A percentile compares a stretch with the other conserved stretches of the same genome.
Evolutionary conservation across 805 yeast species (phyloP).

Genomic region (Pichia kluyveri): DNA sequence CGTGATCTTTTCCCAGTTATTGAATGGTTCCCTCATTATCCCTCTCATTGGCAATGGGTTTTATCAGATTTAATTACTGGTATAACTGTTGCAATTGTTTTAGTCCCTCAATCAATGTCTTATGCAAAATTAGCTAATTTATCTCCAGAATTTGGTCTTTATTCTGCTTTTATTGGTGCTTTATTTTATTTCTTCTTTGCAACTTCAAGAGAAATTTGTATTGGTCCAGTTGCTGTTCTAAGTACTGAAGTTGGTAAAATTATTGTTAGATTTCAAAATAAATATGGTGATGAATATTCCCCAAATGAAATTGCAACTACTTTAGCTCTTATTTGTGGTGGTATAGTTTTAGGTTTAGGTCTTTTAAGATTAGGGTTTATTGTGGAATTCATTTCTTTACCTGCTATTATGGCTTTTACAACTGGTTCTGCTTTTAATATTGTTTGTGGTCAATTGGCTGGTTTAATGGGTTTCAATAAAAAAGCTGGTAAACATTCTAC

Average conservation of each 20-base stretch:
- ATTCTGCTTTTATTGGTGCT: constrained; percentile 88
- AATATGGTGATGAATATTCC: constrained; percentile 29
- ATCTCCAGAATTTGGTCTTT: constrained; percentile 76
- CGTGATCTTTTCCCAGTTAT: constrained; percentile 68
- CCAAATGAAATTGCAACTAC: constrained; percentile 76
- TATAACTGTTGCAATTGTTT: constrained; percentile 83
- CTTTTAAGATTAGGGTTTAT: constrained; percentile 77
- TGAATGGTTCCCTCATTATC: constrained; percentile 82
- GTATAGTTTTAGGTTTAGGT: constrained; percentile 77
- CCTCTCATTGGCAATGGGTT: constrained; percentile 53
- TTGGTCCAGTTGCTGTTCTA: constrained; percentile 97
- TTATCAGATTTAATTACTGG: constrained; percentile 85
- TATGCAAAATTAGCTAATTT: constrained; percentile 83
- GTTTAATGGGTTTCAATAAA: constrained; percentile 64
- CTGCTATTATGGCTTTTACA: constrained; percentile 93
- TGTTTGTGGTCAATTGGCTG: constrained; percentile 79
- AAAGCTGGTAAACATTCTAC: constrained; percentile 64
- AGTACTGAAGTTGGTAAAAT: constrained; percentile 77
- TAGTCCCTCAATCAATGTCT: constrained; percentile 95
- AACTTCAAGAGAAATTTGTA: constrained; percentile 89
- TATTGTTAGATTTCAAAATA: constrained; percentile 50
- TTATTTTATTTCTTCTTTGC: constrained; percentile 85
- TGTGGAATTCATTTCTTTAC: constrained; percentile 80
- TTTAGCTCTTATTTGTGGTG: constrained; percentile 75
- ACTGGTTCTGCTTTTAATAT: constrained; percentile 87